These are phyloP conservation scores for Brassica balearica DNA, from an alignment of 441 rosid genomes.

Conservation along the genomic window DNA sequence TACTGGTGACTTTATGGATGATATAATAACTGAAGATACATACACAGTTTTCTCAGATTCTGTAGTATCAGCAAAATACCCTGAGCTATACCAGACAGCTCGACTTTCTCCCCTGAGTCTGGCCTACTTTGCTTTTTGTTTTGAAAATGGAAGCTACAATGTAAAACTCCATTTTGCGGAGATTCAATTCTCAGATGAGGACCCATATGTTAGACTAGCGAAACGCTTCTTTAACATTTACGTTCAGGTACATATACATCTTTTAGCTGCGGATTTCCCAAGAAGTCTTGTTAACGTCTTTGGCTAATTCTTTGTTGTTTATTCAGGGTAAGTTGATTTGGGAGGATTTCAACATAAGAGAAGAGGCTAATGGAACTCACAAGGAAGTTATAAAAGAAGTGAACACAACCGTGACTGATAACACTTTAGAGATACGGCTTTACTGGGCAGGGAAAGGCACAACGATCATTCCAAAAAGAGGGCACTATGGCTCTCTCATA, in stretches of 20 bases:
- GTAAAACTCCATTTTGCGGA: conserved; percentile 61
- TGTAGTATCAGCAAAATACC: conserved; percentile 26
- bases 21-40: conserved; percentile 12
- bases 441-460: conserved; percentile 54
- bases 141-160: conserved; percentile 52
- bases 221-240: conserved; percentile 59
- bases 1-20: conserved; percentile 63
- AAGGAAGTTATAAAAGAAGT: conserved; percentile 41
- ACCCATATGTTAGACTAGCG: conserved; percentile 46
- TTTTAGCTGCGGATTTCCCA: background rate
- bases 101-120: conserved; percentile 53
- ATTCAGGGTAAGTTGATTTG: conserved; percentile 47
- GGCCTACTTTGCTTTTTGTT: conserved; percentile 56
- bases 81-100: conserved; percentile 45
- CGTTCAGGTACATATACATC: conserved; percentile 52
- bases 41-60: conserved; percentile 32
- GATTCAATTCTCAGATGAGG: conserved; percentile 51
- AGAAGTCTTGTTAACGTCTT: conserved; percentile 1
- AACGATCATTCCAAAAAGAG: conserved; percentile 49
- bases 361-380: conserved; percentile 48
- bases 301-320: background rate
- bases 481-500: conserved; percentile 59
- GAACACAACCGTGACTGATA: conserved; percentile 45
- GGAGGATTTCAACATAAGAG: conserved; percentile 54
- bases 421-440: conserved; percentile 47